Base-by-base conservation (phyloP, 2,329 filamentous ascomycete genomes). In the Sporothrix pallida region DNA sequence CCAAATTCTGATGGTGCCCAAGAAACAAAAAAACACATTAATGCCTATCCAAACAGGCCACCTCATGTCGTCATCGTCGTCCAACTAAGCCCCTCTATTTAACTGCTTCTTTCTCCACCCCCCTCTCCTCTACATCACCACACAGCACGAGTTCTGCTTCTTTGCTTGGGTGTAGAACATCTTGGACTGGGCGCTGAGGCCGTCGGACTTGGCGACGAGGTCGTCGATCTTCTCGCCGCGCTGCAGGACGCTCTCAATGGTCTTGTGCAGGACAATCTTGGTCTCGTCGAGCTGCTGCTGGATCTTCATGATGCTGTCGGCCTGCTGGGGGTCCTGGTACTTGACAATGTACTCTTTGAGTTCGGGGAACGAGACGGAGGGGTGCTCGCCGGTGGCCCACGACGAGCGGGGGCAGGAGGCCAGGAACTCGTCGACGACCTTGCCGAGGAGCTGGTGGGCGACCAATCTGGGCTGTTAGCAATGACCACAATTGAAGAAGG, bases 281-380 rank as follows among this genome's bases (percentile, higher is more conserved):
- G 95, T 98, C 87, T 98, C 95, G 80, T 98, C 95, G 75, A 99
- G 87, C 85, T 99, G 94, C 84, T 94, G 92, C 83, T 98, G 95
- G 79, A 99, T 98, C 87, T 94, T 95, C 86, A 94, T 89, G 81
- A 98, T 97, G 83, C 91, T 95, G 84, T 97, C 94, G 77, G 94
- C 95, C 84, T 97, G 72, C 80, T 91, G 87, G 13, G 95, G 94
- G 82, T 98, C 93, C 85, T 97, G 93, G 84, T 94, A 97, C 79
- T 87, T 87, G 79, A 80, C 79, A 67, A 89, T 81, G 83, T 97
- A 97, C 58, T 94, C 92, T 81, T 93, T 91, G 73, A 98, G 87
- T 80, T 92, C 88, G 60, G 92, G 92, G 81, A 94, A 91, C 23
- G 86, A 80, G 71, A 93, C 74, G 44, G 15, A 83, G 72, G 83